phyloP scores from a whole-genome alignment of 371 early-diverging fungal species.

The Mucor circinelloides region DNA sequence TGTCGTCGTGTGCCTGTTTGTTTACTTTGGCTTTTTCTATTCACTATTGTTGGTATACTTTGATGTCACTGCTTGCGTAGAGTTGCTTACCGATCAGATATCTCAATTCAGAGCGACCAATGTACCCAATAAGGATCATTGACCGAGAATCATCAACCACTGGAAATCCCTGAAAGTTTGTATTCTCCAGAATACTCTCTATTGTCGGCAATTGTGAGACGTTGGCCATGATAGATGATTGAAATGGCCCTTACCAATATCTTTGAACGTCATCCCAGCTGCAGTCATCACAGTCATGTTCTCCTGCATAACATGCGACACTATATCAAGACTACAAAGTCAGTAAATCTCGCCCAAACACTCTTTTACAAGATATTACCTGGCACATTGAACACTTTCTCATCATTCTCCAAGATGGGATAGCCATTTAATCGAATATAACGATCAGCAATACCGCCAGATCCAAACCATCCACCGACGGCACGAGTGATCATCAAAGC shows the following conservation, averaged over 20 bases:
- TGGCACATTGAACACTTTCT: slow-evolving; percentile 62
- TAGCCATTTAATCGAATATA: slow-evolving; percentile 83
- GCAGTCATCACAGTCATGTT: slow-evolving; percentile 62
- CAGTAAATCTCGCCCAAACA: not conserved
- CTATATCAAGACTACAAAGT: slow-evolving; percentile 19
- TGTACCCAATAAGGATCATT: slow-evolving; percentile 82
- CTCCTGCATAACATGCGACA: slow-evolving; percentile 67
- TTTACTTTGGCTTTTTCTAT: slow-evolving; percentile 54
- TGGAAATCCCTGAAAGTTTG: slow-evolving; percentile 80
- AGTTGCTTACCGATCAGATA: slow-evolving; percentile 63
- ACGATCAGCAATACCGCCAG: slow-evolving; percentile 87
- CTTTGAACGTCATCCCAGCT: slow-evolving; percentile 45
- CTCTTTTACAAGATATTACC: slow-evolving; percentile 23
- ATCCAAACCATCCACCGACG: slow-evolving; percentile 82
- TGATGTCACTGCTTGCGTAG: no score
- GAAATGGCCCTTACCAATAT: slow-evolving; percentile 34
- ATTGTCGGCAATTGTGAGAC: not conserved
- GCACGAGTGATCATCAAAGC: slow-evolving; percentile 88
- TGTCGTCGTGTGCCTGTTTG: slow-evolving; percentile 52
- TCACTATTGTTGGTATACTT: not conserved
- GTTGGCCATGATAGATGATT: not conserved
- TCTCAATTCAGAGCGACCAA: slow-evolving; percentile 73
- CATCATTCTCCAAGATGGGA: slow-evolving; percentile 89
- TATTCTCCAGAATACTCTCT: slow-evolving; percentile 54
- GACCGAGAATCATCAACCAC: slow-evolving; percentile 71